A percentile compares a stretch with the other conserved stretches of the same genome.
phyloP scores from a whole-genome alignment of 345 rosid species.

The Raphanus sativus region DNA sequence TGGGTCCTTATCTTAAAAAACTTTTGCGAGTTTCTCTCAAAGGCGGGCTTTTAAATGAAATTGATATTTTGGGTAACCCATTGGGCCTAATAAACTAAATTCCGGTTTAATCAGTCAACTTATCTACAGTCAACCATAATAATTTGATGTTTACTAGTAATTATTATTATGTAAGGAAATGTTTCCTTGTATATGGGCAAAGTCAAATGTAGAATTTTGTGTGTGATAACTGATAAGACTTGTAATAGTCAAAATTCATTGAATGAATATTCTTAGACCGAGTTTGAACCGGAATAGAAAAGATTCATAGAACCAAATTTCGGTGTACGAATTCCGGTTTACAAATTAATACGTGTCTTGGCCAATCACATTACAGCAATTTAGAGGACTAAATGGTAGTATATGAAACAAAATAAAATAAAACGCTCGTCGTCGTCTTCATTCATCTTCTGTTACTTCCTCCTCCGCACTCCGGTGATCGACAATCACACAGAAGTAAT shows the following conservation, averaged over 20 bases:
- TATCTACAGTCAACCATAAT: neutral
- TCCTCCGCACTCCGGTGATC: neutral
- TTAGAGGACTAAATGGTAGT: neutral
- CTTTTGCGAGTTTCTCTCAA: neutral
- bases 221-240: neutral
- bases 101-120: slow-evolving; percentile 15
- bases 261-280: neutral
- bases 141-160: neutral
- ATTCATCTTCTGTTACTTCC: neutral
- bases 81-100: slow-evolving; percentile 1
- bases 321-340: too few relatives aligned
- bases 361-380: slow-evolving; percentile 29
- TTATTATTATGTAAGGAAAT: neutral
- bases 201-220: neutral
- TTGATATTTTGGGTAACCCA: neutral
- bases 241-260: neutral
- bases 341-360: slow-evolving; percentile 21
- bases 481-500: neutral
- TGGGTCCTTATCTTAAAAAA: neutral
- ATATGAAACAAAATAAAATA: neutral
- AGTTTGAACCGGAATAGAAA: neutral
- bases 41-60: neutral
- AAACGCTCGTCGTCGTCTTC: slow-evolving; percentile 26
- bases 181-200: neutral
- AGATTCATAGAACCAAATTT: too few relatives aligned